Base-by-base conservation (phyloP, 257 asterid species). In the Thymus mandschuricus region DNA sequence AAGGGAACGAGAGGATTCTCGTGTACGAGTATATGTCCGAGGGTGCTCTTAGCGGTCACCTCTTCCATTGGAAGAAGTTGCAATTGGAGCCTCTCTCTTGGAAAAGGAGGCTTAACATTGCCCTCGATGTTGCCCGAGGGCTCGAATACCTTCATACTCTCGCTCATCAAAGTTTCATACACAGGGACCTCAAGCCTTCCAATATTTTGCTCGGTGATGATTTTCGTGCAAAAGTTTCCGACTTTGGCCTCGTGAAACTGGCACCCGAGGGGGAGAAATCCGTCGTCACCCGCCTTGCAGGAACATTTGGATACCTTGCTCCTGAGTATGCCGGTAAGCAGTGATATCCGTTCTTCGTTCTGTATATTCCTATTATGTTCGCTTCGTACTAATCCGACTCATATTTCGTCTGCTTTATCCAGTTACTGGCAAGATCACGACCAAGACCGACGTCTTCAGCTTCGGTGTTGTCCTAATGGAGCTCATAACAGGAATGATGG, bases 391-490 rank as follows among this genome's bases (percentile, higher is more conserved):
- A 38, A 38, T 3, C 44, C 6, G 44, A 38, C 44, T 38, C 44
- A 38, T 38, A 3, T 38, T 38, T 38, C 6, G 21, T 21, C 21
- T 21, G 21, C 21, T 21, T 41, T 8, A 50, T 50, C 9, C 92
- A 92, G 98, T 90, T 27, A 92, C 81, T 44, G 97, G 98, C 15
- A 92, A 88, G 77, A 87, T 92, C 87, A 92, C 98, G 10, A 92
- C 98, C 15, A 90, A 90, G 74, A 80, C 83, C 2, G 98, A 92
- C 57, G 96, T 92, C 8, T 92, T 90, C 82, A 92, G 98, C 59
- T 92, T 87, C 11, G 97, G 97, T 0, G 98, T 92, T 28, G 96
- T 92, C 61, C 79, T 92, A 45, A 86, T 92, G 98, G 98, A 92
- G 88, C 82, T 92, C 11, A n/a, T 92, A 49, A 92, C 97, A 0